Evolutionary conservation across 2,329 filamentous ascomycete genomes (phyloP).

Genomic region (Zasmidium angulare): DNA sequence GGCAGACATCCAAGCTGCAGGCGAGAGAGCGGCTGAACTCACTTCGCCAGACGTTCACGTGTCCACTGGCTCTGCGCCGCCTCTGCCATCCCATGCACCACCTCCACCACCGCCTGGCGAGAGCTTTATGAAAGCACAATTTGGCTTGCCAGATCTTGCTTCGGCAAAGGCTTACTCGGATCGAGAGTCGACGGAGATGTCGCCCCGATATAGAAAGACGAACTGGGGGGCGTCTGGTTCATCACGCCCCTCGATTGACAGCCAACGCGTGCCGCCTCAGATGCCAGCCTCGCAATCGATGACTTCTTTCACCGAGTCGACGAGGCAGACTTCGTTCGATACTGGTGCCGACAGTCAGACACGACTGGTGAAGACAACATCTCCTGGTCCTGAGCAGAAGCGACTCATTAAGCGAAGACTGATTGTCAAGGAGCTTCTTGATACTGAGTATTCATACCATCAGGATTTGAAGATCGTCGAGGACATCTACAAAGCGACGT

Average conservation of each 20-base stretch:
- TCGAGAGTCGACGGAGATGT: slow-evolving; percentile 30
- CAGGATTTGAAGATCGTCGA: slow-evolving; percentile 96
- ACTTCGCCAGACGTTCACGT: slow-evolving; percentile 15
- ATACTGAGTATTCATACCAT: slow-evolving; percentile 88
- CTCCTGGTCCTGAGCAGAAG: slow-evolving; percentile 53
- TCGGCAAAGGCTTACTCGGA: slow-evolving; percentile 25
- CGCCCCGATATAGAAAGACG: slow-evolving; percentile 26
- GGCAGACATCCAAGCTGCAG: slow-evolving; percentile 37
- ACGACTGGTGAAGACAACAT: slow-evolving; percentile 22
- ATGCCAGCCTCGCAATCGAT: slow-evolving; percentile 34
- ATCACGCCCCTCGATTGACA: slow-evolving; percentile 34
- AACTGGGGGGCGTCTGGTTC: slow-evolving; percentile 32
- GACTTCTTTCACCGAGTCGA: slow-evolving; percentile 34
- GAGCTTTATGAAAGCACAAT: slow-evolving; percentile 10
- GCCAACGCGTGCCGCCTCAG: slow-evolving; percentile 27
- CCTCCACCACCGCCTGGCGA: slow-evolving; percentile 41
- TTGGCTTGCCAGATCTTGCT: slow-evolving; percentile 27
- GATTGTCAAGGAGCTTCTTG: slow-evolving; percentile 86
- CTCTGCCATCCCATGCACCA: slow-evolving; percentile 46
- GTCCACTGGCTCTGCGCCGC: slow-evolving; percentile 33
- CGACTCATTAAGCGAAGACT: slow-evolving; percentile 78
- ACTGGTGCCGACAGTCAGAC: slow-evolving; percentile 22
- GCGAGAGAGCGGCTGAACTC: slow-evolving; percentile 16
- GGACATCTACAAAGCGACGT: slow-evolving; percentile 93
- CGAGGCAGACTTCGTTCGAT: slow-evolving; percentile 29